Evolutionary conservation across 129 eudicot species (phyloP), one percentile per base, ranked within the genome.

Genomic region (Arctium lappa): DNA sequence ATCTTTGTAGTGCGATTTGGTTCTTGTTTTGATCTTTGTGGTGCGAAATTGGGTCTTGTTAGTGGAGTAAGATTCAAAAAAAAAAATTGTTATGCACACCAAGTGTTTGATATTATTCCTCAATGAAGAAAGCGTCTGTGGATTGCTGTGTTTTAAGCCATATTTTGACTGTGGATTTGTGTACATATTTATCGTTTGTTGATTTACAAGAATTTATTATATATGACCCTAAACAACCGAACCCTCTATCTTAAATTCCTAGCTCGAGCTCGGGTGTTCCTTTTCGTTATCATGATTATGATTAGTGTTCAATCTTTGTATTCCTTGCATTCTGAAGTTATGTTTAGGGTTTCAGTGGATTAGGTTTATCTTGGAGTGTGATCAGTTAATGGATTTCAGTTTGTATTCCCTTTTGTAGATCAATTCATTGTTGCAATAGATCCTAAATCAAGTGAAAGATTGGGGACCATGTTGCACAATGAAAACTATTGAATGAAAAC

Each of bases 41-140:
- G 63, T 50, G 46, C 9, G 63, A 50, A 18, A 1, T 50, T 12
- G 63, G 63, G 1, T 50, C 5, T 50, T 3, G 3, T 50, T 50
- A 60, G 27, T 4, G 65, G 65, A 56, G 65, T 7, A 60, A 16
- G 68, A 60, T 60, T 60, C 22, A 60, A n/a, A n/a, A n/a, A n/a
- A n/a, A n/a, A n/a, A n/a, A n/a, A n/a, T 60, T 60, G 68, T n/a
- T 60, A n/a, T 60, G 68, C 68, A n/a, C 68, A 60, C 68, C 68
- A 60, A 60, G 8, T 60, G 68, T 60, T 60, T 60, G 68, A 60
- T 16, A n/a, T 16, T 0, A 60, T 60, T 60, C 65, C 65, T 56
- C 65, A 56, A 56, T 56, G 65, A 56, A 50, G 18, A 50, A 13
- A 50, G 13, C 63, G 3, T 46, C 15, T 12, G 46, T 40, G 46